These are phyloP conservation scores for Carpinus viminea DNA, from an alignment of 306 rosid species.

Conservation along the genomic window DNA sequence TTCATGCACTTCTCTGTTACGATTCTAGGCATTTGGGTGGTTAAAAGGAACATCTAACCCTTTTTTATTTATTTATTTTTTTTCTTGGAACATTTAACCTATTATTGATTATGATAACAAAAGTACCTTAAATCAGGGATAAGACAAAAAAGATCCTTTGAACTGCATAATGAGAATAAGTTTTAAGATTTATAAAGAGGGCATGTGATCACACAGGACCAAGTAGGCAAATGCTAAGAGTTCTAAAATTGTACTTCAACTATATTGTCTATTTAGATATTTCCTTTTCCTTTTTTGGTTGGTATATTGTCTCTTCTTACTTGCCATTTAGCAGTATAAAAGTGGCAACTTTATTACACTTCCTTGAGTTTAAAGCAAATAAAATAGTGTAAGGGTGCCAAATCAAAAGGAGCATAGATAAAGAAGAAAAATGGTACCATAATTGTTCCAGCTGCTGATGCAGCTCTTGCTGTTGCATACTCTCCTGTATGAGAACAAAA, in stretches of 20 bases:
- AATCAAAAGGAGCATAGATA: slow-evolving; percentile 12
- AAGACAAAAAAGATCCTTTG: background rate
- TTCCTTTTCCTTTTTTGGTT: background rate
- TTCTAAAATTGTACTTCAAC: background rate
- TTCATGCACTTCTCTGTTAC: background rate
- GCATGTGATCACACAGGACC: slow-evolving; percentile 1
- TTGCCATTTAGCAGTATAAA: background rate
- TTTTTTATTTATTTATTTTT: background rate
- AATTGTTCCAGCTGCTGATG: slow-evolving; percentile 83
- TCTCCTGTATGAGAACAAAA: slow-evolving; percentile 53
- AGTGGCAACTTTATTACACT: background rate
- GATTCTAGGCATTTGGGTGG: background rate
- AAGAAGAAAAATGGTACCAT: slow-evolving; percentile 54
- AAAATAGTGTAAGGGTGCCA: background rate
- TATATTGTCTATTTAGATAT: background rate
- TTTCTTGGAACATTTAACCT: background rate
- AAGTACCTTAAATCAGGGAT: background rate
- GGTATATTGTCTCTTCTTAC: background rate
- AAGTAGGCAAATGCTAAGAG: background rate
- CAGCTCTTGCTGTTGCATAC: slow-evolving; percentile 88
- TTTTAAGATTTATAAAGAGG: background rate
- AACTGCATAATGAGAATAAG: background rate
- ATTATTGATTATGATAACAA: background rate
- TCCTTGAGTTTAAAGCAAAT: slow-evolving; percentile 13
- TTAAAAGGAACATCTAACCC: background rate